Percentiles rank a stretch among this genome's conserved stretches.
These are phyloP conservation scores for Nannochloris sp. DNA, from an alignment of 139 green algal genomes.

Conservation along the genomic window DNA sequence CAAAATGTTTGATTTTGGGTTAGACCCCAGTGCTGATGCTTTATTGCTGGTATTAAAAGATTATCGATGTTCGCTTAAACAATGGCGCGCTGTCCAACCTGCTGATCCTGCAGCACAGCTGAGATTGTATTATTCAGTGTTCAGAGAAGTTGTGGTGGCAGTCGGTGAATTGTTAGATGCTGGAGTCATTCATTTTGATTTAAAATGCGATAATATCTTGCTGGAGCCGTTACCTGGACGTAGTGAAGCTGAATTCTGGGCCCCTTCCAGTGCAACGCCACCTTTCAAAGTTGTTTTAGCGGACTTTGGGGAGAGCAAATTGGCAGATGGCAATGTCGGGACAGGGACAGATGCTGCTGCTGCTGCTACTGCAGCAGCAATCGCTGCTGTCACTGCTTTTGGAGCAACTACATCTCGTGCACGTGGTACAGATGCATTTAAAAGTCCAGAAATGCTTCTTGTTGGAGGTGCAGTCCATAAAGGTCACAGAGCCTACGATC, in stretches of 20 bases:
- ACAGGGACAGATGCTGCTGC: background rate
- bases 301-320: slow-evolving; percentile 73
- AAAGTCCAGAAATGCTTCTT: slow-evolving; percentile 80
- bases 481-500: slow-evolving; percentile 20
- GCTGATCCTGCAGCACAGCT: background rate
- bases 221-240: slow-evolving; percentile 50
- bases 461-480: slow-evolving; percentile 27
- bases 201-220: slow-evolving; percentile 83
- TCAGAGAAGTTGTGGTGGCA: slow-evolving; percentile 43
- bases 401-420: slow-evolving; percentile 17
- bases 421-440: slow-evolving; percentile 74
- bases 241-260: slow-evolving; percentile 54
- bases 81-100: slow-evolving; percentile 44
- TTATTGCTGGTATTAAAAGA: slow-evolving; percentile 61
- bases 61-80: slow-evolving; percentile 56
- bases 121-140: slow-evolving; percentile 49
- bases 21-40: slow-evolving; percentile 35
- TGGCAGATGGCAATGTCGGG: background rate
- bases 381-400: background rate
- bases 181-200: slow-evolving; percentile 76
- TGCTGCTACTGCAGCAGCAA: background rate
- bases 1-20: slow-evolving; percentile 61
- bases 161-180: slow-evolving; percentile 30
- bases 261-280: background rate
- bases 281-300: slow-evolving; percentile 53